These are phyloP conservation scores for Cladophialophora exuberans DNA, from an alignment of 2,329 filamentous ascomycete genomes.

Conservation along the genomic window DNA sequence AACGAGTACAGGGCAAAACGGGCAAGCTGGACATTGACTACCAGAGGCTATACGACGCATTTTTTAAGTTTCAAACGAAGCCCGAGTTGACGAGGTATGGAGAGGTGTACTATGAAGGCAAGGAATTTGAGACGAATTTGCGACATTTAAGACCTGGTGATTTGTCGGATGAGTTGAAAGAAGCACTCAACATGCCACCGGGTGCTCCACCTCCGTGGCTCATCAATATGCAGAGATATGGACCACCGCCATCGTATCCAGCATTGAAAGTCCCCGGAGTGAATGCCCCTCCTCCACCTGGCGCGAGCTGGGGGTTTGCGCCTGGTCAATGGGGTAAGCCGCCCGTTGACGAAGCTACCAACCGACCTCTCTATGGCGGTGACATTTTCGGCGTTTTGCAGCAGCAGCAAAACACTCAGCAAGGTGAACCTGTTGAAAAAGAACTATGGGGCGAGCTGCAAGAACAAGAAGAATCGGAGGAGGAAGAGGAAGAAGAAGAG, in stretches of 20 bases:
- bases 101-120: slow-evolving; percentile 99
- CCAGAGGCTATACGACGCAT: slow-evolving; percentile 96
- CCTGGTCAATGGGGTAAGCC: slow-evolving; percentile 96
- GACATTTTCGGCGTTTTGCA: slow-evolving; percentile 86
- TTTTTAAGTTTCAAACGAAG: slow-evolving; percentile 97
- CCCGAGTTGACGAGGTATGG: slow-evolving; percentile 91
- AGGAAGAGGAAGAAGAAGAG: slow-evolving; percentile 74
- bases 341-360: slow-evolving; percentile 83
- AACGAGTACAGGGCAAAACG: slow-evolving; percentile 93
- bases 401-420: slow-evolving; percentile 62
- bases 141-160: slow-evolving; percentile 89
- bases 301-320: slow-evolving; percentile 91
- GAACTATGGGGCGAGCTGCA: slow-evolving; percentile 92
- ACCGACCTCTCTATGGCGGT: slow-evolving; percentile 86
- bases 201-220: slow-evolving; percentile 95
- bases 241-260: slow-evolving; percentile 91
- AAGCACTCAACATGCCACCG: slow-evolving; percentile 90
- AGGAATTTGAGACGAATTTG: slow-evolving; percentile 95
- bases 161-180: slow-evolving; percentile 83
- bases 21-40: slow-evolving; percentile 98
- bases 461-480: slow-evolving; percentile 65
- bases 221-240: slow-evolving; percentile 93
- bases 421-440: slow-evolving; percentile 81
- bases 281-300: slow-evolving; percentile 87
- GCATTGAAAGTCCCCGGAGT: slow-evolving; percentile 93